Evolutionary conservation across 106 monocot species (phyloP), one percentile per base, ranked within the genome.

Genomic region (Platanthera guangdongensis): DNA sequence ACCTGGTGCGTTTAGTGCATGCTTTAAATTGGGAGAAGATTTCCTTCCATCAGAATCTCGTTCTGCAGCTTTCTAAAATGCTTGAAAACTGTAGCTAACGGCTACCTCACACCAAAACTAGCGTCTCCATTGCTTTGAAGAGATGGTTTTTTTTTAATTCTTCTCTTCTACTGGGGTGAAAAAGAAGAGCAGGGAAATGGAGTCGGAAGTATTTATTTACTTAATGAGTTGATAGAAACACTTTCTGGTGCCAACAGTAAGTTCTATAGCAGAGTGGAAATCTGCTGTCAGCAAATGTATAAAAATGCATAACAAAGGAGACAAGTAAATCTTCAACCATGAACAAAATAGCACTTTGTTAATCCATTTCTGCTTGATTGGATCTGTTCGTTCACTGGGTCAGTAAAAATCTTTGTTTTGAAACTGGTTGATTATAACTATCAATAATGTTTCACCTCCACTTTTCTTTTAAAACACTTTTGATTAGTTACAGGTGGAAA

Each of bases 1-100:
- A 82, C 14, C 19, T 68, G 79, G 90, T 90, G 39, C 10, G 32
- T 22, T 1, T 32, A 63, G 25, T 25, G 8, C 6, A 53, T 53
- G 14, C 0, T 53, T 4, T 53, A 11, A 57, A 11, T 3, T 67
- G 67, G 32, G 30, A 67, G 32, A 67, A 67, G 67, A 67, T 67
- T 30, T 22, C 12, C 18, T 32, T 22, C 39, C 67, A 7, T 25
- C 5, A 11, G 67, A 67, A 39, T 19, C 19, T 60, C 21, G 10
- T 60, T n/a, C 11, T 19, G 21, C 21, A 9, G 19, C 14, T 55
- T 14, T 55, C 54, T 54, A 13, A 54, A 54, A 11, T 14, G 12
- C 54, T 12, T 16, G 16, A 54, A 16, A 54, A 16, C 54, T 54
- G 54, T 4, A 54, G 12, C 25, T 54, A 54, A 54, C 16, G 12